Conservation (phyloP, 148 eudicot species). For the Silene uniflora region DNA sequence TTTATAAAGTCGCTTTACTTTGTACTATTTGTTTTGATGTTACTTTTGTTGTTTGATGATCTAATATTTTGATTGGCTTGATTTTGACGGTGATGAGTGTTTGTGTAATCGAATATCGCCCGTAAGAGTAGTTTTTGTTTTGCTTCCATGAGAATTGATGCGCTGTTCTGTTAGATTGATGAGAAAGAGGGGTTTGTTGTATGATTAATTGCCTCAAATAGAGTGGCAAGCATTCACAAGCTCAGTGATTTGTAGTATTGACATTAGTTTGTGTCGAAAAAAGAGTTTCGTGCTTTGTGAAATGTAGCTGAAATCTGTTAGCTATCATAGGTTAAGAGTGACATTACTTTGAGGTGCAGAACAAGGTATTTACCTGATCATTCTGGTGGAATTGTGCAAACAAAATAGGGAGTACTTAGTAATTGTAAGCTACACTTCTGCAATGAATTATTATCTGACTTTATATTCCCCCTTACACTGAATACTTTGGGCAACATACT, state of each 20-base stretch:
- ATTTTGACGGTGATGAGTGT: constrained; percentile 2
- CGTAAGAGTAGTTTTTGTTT: neutral
- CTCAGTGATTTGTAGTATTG: neutral
- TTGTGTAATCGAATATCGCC: neutral
- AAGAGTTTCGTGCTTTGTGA: neutral
- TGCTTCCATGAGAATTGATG: too few relatives aligned
- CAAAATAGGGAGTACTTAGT: too few relatives aligned
- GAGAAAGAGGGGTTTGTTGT: neutral
- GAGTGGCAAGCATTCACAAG: neutral
- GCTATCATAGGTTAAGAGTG: neutral
- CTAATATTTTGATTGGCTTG: too few relatives aligned
- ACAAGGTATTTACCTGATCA: too few relatives aligned
- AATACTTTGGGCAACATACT: too few relatives aligned
- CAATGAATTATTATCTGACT: too few relatives aligned
- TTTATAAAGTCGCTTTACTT: constrained; percentile 36
- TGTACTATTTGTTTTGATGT: neutral
- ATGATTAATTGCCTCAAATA: too few relatives aligned
- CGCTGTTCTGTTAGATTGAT: too few relatives aligned
- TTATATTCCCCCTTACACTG: too few relatives aligned
- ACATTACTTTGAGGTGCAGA: neutral
- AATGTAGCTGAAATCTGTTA: neutral
- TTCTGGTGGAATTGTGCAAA: too few relatives aligned
- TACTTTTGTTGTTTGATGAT: neutral
- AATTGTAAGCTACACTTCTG: neutral
- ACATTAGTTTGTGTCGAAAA: neutral